Percentiles rank a stretch among this genome's conserved stretches.
These are phyloP conservation scores for Termitomyces sp. DNA, from an alignment of 768 basidiomycete species.

Conservation along the genomic window DNA sequence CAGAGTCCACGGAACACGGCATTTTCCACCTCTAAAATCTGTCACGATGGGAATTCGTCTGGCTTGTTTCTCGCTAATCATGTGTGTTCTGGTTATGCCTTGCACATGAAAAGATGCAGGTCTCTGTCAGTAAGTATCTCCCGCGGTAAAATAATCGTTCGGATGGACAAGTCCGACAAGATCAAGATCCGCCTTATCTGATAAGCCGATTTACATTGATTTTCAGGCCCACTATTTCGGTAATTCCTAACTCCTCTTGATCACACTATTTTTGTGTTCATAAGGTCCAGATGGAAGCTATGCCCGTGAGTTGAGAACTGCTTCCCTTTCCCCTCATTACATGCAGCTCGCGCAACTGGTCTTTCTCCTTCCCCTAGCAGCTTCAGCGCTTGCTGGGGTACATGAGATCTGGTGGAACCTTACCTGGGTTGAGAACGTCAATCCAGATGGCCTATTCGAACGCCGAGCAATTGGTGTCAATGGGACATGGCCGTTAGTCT, in stretches of 20 bases:
- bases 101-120: neutral
- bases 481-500: conserved; percentile 85
- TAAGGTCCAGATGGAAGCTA: conserved; percentile 1
- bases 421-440: conserved; percentile 72
- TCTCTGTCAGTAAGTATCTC: neutral
- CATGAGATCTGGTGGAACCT: conserved; percentile 89
- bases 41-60: neutral
- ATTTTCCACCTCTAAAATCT: neutral
- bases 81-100: neutral
- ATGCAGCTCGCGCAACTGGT: conserved; percentile 16
- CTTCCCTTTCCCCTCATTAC: conserved; percentile 9
- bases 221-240: neutral
- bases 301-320: conserved; percentile 1
- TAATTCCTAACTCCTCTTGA: neutral
- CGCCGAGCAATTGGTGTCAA: conserved; percentile 87
- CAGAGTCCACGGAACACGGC: neutral
- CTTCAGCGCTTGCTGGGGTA: conserved; percentile 53
- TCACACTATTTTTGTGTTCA: conserved; percentile 1
- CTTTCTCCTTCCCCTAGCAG: conserved; percentile 25
- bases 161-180: neutral
- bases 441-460: conserved; percentile 77
- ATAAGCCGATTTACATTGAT: conserved; percentile 7
- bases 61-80: neutral
- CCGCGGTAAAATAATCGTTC: neutral
- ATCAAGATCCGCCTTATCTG: conserved; percentile 7